Conservation (phyloP, 371 early-diverging fungal species). For the Mucor sp. region DNA sequence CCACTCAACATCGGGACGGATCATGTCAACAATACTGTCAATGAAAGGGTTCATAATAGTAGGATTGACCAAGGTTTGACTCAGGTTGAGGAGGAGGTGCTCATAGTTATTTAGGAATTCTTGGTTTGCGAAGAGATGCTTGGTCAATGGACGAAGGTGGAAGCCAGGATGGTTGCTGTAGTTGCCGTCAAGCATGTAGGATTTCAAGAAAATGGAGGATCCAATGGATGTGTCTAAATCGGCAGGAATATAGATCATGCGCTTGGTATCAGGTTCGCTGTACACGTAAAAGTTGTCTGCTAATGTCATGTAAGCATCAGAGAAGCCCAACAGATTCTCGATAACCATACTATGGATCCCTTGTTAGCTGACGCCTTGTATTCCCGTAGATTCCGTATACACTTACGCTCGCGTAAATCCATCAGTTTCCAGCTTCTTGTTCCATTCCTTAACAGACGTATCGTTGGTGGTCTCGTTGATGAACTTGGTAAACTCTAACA, state of each 20-base stretch:
- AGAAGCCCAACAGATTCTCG: constrained; percentile 12
- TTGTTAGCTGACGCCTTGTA: too few species aligned
- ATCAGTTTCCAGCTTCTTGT: constrained; percentile 15
- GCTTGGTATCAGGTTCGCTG: constrained; percentile 2
- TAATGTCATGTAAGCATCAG: constrained; percentile 21
- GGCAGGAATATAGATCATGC: constrained; percentile 28
- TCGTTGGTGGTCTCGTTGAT: background rate
- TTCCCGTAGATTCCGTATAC: too few species aligned
- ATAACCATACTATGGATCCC: constrained; percentile 16
- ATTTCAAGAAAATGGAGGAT: constrained; percentile 1
- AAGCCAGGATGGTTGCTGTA: constrained; percentile 31
- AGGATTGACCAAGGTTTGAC: constrained; percentile 18
- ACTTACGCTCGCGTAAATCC: constrained; percentile 23
- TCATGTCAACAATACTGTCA: constrained; percentile 20
- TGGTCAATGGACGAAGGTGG: constrained; percentile 16
- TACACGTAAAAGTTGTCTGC: constrained; percentile 22
- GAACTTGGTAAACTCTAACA: constrained; percentile 26
- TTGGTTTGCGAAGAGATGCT: constrained; percentile 9
- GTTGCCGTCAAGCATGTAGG: constrained; percentile 19
- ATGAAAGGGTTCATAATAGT: constrained; percentile 19
- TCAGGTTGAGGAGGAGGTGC: constrained; percentile 3
- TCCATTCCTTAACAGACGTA: constrained; percentile 18
- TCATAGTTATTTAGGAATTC: constrained; percentile 19
- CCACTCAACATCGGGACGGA: constrained; percentile 26
- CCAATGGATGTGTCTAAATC: constrained; percentile 38